Percentiles rank a stretch among this genome's conserved stretches.
Evolutionary conservation across 352 stramenopile genomes (phyloP).

Genomic region (Globisporangium abappressorium): DNA sequence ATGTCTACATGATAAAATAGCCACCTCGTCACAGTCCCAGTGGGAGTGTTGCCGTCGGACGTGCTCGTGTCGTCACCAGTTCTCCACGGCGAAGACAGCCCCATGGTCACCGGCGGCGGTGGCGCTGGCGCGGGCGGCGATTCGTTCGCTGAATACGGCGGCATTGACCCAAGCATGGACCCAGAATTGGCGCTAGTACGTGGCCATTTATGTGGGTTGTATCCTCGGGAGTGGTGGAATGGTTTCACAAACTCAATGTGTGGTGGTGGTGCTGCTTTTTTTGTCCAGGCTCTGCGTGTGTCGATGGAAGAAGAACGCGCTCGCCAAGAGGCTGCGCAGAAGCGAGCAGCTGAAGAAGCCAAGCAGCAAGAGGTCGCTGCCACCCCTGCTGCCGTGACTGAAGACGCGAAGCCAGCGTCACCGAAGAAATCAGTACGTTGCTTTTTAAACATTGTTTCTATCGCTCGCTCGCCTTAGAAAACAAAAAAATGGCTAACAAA

Average conservation of each 20-base stretch:
- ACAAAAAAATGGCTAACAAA: neutral
- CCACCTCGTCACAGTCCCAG: conserved; percentile 96
- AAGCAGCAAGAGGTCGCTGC: conserved; percentile 33
- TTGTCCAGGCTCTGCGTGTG: conserved; percentile 85
- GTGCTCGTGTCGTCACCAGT: conserved; percentile 96
- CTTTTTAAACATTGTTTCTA: neutral
- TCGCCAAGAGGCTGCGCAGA: conserved; percentile 92
- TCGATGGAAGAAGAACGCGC: conserved; percentile 99
- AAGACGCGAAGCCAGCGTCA: conserved; percentile 27
- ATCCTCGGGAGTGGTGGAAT: neutral
- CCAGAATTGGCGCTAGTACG: conserved; percentile 96
- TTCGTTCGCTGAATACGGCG: conserved; percentile 93
- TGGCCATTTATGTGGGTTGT: neutral
- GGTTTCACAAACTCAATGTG: neutral
- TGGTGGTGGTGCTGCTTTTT: neutral
- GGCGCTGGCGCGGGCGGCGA: conserved; percentile 42
- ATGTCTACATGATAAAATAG: conserved; percentile 16
- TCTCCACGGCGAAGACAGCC: conserved; percentile 86
- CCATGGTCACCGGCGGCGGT: conserved; percentile 39
- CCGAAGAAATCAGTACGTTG: conserved; percentile 11
- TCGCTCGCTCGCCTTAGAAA: neutral
- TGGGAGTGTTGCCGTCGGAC: conserved; percentile 96
- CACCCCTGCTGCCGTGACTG: conserved; percentile 22
- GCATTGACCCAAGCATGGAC: conserved; percentile 98
- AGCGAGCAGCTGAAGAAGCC: conserved; percentile 80